Evolutionary conservation across 73 alveolate species (phyloP).

Genomic region (Uronychia binucleata): DNA sequence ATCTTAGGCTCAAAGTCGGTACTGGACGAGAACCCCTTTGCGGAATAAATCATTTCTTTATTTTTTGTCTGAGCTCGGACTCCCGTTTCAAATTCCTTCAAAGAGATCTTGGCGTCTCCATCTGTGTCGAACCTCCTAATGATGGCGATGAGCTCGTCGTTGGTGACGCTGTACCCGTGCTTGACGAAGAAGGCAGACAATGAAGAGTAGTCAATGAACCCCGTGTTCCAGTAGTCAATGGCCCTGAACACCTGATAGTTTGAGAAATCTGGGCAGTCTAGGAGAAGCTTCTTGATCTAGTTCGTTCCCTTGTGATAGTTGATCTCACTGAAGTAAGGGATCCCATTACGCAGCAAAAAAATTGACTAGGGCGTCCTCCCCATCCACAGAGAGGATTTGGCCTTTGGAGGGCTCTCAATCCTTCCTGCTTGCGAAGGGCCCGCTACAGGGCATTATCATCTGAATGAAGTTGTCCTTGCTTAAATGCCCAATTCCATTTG

Average conservation of each 20-base stretch:
- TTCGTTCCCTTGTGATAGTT: background rate
- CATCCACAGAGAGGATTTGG: background rate
- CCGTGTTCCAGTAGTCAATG: background rate
- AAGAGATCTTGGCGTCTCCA: conserved; percentile 56
- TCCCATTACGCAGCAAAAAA: background rate
- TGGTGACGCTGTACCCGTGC: background rate
- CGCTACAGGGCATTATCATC: background rate
- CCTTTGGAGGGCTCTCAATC: background rate
- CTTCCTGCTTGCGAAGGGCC: background rate
- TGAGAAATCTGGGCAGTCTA: background rate
- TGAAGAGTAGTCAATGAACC: background rate
- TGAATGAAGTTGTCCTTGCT: background rate
- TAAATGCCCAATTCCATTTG: background rate
- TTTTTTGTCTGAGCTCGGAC: too few species aligned
- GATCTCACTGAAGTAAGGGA: background rate
- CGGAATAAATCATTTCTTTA: too few species aligned
- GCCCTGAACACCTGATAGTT: background rate
- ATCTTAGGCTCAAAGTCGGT: too few species aligned
- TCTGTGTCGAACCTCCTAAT: conserved; percentile 26
- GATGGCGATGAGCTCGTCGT: background rate
- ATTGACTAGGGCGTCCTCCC: background rate
- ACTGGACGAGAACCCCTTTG: too few species aligned
- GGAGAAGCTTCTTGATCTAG: background rate
- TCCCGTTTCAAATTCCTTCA: conserved; percentile 56
- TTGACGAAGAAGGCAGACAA: background rate